Evolutionary conservation across 2,329 filamentous ascomycete genomes (phyloP).

Genomic region (Dactylonectria macrodidyma): DNA sequence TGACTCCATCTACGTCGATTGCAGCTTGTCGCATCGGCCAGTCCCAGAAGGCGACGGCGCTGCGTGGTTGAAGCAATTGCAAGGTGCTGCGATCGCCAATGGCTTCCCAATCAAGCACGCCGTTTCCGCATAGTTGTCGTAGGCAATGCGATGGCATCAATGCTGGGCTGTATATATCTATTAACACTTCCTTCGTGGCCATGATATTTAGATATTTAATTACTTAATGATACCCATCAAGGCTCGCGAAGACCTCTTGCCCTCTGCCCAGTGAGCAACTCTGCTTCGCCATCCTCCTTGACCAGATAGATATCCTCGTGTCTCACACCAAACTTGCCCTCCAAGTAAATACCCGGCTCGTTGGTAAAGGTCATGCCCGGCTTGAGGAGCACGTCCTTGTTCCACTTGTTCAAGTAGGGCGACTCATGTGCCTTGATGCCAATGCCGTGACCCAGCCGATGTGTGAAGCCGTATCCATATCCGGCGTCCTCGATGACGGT

Average conservation of each 20-base stretch:
- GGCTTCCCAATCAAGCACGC: slow-evolving; percentile 52
- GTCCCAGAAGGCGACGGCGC: slow-evolving; percentile 47
- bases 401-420: slow-evolving; percentile 76
- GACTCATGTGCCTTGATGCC: slow-evolving; percentile 78
- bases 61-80: slow-evolving; percentile 49
- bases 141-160: slow-evolving; percentile 5
- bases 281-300: slow-evolving; percentile 65
- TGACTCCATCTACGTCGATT: slow-evolving; percentile 54
- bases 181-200: neutral
- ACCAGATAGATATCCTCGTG: slow-evolving; percentile 76
- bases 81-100: slow-evolving; percentile 51
- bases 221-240: slow-evolving; percentile 46
- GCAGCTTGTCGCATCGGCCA: slow-evolving; percentile 51
- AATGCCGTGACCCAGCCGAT: slow-evolving; percentile 75
- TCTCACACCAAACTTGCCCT: slow-evolving; percentile 72
- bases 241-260: slow-evolving; percentile 69
- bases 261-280: slow-evolving; percentile 68
- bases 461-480: slow-evolving; percentile 72
- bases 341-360: slow-evolving; percentile 75
- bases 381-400: slow-evolving; percentile 61
- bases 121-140: slow-evolving; percentile 5
- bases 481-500: slow-evolving; percentile 70
- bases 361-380: slow-evolving; percentile 75
- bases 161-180: neutral
- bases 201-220: slow-evolving; percentile 25